A percentile compares a stretch with the other conserved stretches of the same genome.
Evolutionary conservation across 768 basidiomycete genomes (phyloP).

Genomic region (Tylopilus intermedius): DNA sequence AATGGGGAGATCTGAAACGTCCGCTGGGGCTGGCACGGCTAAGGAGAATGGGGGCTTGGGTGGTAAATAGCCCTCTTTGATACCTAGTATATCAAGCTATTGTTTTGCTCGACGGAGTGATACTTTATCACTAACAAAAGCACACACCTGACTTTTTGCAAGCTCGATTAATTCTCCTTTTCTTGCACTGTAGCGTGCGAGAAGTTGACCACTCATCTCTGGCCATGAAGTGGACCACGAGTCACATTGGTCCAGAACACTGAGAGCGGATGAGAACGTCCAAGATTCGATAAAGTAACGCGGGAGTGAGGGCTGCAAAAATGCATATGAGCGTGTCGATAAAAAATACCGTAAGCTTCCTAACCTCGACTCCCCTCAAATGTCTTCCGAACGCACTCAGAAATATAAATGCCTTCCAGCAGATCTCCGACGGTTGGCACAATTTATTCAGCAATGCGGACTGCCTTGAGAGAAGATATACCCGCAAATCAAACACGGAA

Average conservation of each 20-base stretch:
- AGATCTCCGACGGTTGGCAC: slow-evolving; percentile 64
- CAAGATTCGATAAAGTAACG: slow-evolving; percentile 85
- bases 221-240: slow-evolving; percentile 51
- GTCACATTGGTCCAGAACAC: slow-evolving; percentile 75
- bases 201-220: slow-evolving; percentile 42
- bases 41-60: slow-evolving; percentile 65
- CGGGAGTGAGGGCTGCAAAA: slow-evolving; percentile 45
- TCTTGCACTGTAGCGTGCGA: slow-evolving; percentile 59
- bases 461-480: slow-evolving; percentile 86
- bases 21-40: slow-evolving; percentile 26
- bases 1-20: slow-evolving; percentile 12
- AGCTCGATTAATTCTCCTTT: slow-evolving; percentile 89
- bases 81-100: slow-evolving; percentile 84
- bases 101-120: slow-evolving; percentile 3
- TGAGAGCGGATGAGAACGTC: slow-evolving; percentile 87
- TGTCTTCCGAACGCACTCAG: slow-evolving; percentile 71
- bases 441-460: slow-evolving; percentile 69
- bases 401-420: slow-evolving; percentile 67
- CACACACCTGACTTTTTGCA: slow-evolving; percentile 75
- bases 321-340: slow-evolving; percentile 17
- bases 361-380: slow-evolving; percentile 71
- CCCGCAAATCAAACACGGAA: slow-evolving; percentile 88
- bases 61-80: slow-evolving; percentile 69
- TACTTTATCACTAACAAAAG: not conserved
- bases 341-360: slow-evolving; percentile 9